Evolutionary conservation across 192 early-diverging fungal genomes (phyloP), one percentile per base, ranked within the genome.

Genomic region (Gryganskiella cystojenkinii): DNA sequence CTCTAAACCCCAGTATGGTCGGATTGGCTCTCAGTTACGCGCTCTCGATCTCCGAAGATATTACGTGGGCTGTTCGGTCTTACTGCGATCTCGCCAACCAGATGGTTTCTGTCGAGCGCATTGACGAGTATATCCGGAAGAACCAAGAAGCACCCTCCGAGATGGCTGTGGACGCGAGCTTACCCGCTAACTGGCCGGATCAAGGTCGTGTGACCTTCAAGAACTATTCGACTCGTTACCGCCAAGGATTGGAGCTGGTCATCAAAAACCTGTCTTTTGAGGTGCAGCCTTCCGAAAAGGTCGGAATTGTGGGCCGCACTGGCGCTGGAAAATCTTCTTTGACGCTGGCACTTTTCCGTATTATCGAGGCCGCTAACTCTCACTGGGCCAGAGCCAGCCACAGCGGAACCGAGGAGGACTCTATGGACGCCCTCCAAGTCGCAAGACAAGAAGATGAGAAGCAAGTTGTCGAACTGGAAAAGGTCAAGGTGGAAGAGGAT

Each of bases 51-150:
- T 93, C 95, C 8, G 90, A 94, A 65, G 88, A 91, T 53, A 71
- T 96, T 28, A 92, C 92, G 64, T 95, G 92, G 95, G 87, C 90
- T 71, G 88, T 96, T 20, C 86, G 94, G 9, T 87, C 89, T 55
- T 92, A 87, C 49, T 93, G 91, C 60, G 93, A 95, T 65, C 90
- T 95, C 47, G 94, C 94, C 67, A 87, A 81, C 52, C 82, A 82
- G 33, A 79, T 92, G 66, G 86, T 89, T 2, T 89, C 91, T 14
- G 89, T 93, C 9, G 93, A 95, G 69, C 87, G 94, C 15, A 86
- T 93, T 59, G 85, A 90, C 43, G 94, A 96, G 72, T 78, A 78
- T 27, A 52, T 59, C 3, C 45, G 70, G 31, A 55, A 70, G 28
- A 59, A 65, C 27, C 59, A 46, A 14, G 73, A 78, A 31, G 67